Evolutionary conservation across 2,329 filamentous ascomycete genomes (phyloP).

Genomic region (Clarireedia paspali): DNA sequence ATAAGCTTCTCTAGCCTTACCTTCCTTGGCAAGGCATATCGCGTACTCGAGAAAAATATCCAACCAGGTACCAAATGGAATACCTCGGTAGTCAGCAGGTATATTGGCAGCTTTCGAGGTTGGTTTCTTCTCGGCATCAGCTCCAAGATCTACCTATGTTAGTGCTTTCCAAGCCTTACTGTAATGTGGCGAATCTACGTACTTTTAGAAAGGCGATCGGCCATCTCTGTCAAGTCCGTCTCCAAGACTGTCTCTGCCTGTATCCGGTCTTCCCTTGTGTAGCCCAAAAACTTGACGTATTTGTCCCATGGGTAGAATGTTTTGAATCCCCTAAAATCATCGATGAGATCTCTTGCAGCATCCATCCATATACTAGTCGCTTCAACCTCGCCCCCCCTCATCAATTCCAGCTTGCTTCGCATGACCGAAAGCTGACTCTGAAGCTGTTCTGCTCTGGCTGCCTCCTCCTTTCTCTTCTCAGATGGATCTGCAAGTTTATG

Average conservation of each 20-base stretch:
- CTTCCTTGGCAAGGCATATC: conserved; percentile 61
- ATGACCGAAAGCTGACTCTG: conserved; percentile 34
- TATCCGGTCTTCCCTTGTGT: conserved; percentile 14
- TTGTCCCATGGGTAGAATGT: conserved; percentile 61
- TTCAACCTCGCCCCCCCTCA: conserved; percentile 23
- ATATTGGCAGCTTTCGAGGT: conserved; percentile 13
- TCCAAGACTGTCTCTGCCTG: conserved; percentile 24
- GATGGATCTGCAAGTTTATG: conserved; percentile 18
- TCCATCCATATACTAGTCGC: conserved; percentile 43
- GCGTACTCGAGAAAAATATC: conserved; percentile 87
- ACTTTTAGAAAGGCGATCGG: conserved; percentile 25
- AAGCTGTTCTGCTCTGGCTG: conserved; percentile 27
- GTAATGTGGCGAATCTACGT: conserved; percentile 1
- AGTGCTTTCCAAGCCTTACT: conserved; percentile 3
- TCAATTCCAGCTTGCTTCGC: conserved; percentile 32
- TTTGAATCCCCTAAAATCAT: conserved; percentile 56
- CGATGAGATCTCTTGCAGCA: conserved; percentile 50
- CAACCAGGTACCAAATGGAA: conserved; percentile 78
- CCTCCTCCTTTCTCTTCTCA: conserved; percentile 32
- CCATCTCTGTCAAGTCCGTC: conserved; percentile 23
- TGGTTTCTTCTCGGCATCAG: conserved; percentile 14
- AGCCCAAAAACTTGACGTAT: conserved; percentile 50
- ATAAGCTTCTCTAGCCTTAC: conserved; percentile 66
- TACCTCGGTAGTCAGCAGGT: conserved; percentile 55
- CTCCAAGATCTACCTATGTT: conserved; percentile 22